Base-by-base conservation (phyloP, 2,329 filamentous ascomycete genomes). In the Phialemoniopsis sp. region DNA sequence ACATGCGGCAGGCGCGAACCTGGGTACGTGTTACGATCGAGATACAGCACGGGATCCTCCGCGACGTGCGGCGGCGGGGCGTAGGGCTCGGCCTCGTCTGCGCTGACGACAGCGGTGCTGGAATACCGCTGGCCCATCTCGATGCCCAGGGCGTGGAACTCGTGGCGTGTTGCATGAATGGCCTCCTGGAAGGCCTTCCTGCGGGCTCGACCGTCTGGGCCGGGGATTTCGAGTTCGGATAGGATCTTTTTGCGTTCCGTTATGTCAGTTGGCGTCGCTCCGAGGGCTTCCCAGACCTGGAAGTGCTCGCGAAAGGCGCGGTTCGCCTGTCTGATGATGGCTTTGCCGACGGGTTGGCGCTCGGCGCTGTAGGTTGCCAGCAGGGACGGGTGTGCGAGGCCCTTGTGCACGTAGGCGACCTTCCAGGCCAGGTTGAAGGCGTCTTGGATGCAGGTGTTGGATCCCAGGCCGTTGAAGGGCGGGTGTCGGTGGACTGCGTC, bases 1-100 rank as follows among this genome's bases (percentile, higher is more conserved):
- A 66, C 78, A 54, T 85, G 80, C 5, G 81, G 80, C 16, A 83
- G 56, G 3, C 79, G 63, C 21, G 64, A 64, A 8, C 80, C 81
- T 1, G 80, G 80, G 47, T 72, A 79, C 3, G 80, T 82, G 36
- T 56, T 69, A 29, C 65, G 61, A 28, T 63, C 55, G 45, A 73
- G 60, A 30, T 68, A 51, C 12, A 68, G 50, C 5, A 71, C 61
- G 13, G 33, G 32, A 35, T 40, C 36, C 33, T 35, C 29, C n/a
- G 29, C 19, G 60, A 48, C 4, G 17, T 60, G 47, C 29, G 45
- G 29, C 40, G 41, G 28, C 47, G 46, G 17, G 42, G 40, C 30
- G 32, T 48, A 40, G 3, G 43, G 40, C 9, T 43, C 40, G 5
- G 40, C 40, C 50, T 76, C 66, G 44, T 76, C 73, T 0, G 46